Base-by-base conservation (phyloP, 192 early-diverging fungal species). In the Podila clonocystis region DNA sequence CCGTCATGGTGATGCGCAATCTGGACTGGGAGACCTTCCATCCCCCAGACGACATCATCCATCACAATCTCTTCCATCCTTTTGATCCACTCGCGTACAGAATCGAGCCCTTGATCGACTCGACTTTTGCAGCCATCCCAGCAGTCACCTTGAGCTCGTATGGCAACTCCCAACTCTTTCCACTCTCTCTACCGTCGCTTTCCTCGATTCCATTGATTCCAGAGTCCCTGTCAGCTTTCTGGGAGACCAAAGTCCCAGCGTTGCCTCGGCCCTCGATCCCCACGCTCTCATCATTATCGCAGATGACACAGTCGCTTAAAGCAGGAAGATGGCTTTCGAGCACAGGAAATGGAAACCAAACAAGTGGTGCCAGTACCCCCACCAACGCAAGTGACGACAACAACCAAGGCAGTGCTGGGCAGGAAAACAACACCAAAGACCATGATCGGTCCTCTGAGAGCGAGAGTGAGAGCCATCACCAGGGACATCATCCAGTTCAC, bases 61-160 rank as follows among this genome's bases (percentile, higher is more conserved):
- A 87, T 70, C 89, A 92, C 84, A 94, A 94, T 64, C 83, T 94
- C 45, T 94, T 92, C 68, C 93, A 94, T 58, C 91, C 91, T 2
- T 93, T 91, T 65, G 93, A 94, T 58, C 93, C 93, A 13, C 83
- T 94, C 22, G 92, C 88, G 3, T 93, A 94, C 77, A 87, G 91
- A 38, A 88, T 90, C 34, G 93, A 94, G 70, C 91, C 93, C 6
- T 71, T 94, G 57, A 78, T 86, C 17, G 85, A 90, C 48, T 79
- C 83, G 8, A 65, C 67, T 24, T 91, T 85, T 65, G 85, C 84
- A 24, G 82, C 85, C 28, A 63, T 85, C 4, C 87, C 87, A 0
- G 86, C 91, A 0, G 83, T 89, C 29, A 76, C 82, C 0, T 67
- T 91, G 26, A 62, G 24, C 7, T 72, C 77, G 13, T 73, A 72